Percentiles rank a stretch among this genome's conserved stretches.
phyloP scores from a whole-genome alignment of 805 yeast species.

The Pichia occidentalis region DNA sequence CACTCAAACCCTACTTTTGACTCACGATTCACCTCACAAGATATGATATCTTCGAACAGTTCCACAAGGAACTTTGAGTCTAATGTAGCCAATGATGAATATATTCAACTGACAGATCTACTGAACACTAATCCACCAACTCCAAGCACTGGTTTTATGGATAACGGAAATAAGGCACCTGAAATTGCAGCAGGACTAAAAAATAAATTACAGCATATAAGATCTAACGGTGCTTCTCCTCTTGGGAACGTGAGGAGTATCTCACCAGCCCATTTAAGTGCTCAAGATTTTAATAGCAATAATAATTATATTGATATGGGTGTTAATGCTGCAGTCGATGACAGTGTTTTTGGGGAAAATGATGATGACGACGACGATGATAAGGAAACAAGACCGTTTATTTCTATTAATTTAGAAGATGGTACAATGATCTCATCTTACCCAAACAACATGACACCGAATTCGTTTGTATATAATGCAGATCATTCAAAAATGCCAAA shows the following conservation, averaged over 20 bases:
- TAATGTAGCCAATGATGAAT: conserved; percentile 34
- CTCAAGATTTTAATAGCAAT: background rate
- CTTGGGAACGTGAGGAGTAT: no score
- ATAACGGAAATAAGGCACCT: no score
- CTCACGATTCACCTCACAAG: background rate
- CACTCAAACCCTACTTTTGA: conserved; percentile 1
- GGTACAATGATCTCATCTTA: conserved; percentile 29
- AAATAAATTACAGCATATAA: no score
- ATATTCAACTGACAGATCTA: conserved; percentile 29
- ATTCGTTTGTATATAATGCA: conserved; percentile 43
- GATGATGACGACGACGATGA: conserved; percentile 19
- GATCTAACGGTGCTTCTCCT: no score
- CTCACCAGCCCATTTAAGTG: background rate
- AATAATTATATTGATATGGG: background rate
- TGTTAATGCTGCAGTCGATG: conserved; percentile 6
- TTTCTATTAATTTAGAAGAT: conserved; percentile 25
- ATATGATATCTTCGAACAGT: conserved; percentile 14
- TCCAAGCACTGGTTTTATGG: conserved; percentile 24
- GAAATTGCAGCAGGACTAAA: no score
- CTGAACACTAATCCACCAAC: conserved; percentile 32
- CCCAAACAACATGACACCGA: conserved; percentile 29
- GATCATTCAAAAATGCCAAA: conserved; percentile 48
- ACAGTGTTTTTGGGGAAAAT: background rate
- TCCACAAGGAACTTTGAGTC: conserved; percentile 27
- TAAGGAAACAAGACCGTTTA: conserved; percentile 25